phyloP scores from a whole-genome alignment of 140 eudicot genomes.

The Anethum foeniculum region DNA sequence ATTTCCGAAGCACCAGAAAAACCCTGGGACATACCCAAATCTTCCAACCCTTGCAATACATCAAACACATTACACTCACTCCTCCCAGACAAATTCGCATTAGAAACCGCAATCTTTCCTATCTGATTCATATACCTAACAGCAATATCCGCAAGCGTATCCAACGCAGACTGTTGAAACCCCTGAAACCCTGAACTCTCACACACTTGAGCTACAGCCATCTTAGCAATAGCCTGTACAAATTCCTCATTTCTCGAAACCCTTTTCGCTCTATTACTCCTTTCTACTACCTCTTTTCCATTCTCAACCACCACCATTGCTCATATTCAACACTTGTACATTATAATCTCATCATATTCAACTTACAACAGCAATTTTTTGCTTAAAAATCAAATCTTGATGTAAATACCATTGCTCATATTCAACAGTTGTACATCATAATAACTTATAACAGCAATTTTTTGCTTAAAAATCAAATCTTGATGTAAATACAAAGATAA shows the following conservation, averaged over 20 bases:
- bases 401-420: conserved; percentile 35
- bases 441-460: not conserved
- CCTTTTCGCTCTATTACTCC: conserved; percentile 15
- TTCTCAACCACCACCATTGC: conserved; percentile 59
- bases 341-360: conserved; percentile 9
- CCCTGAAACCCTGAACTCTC: conserved; percentile 70
- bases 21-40: conserved; percentile 62
- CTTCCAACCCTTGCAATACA: conserved; percentile 66
- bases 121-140: conserved; percentile 51
- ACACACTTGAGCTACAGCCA: conserved; percentile 74
- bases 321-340: conserved; percentile 50
- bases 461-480: conserved; percentile 1
- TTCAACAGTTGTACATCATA: conserved; percentile 28
- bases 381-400: conserved; percentile 6
- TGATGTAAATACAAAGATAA: not conserved
- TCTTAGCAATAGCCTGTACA: conserved; percentile 38
- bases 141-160: conserved; percentile 44
- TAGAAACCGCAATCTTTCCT: conserved; percentile 46
- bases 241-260: conserved; percentile 39
- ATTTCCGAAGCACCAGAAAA: conserved; percentile 74
- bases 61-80: conserved; percentile 64
- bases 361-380: not conserved
- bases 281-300: conserved; percentile 29
- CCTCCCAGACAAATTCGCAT: conserved; percentile 59
- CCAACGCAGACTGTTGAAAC: conserved; percentile 56